Evolutionary conservation across 305 asterid species (phyloP).

Genomic region (Vinca major): DNA sequence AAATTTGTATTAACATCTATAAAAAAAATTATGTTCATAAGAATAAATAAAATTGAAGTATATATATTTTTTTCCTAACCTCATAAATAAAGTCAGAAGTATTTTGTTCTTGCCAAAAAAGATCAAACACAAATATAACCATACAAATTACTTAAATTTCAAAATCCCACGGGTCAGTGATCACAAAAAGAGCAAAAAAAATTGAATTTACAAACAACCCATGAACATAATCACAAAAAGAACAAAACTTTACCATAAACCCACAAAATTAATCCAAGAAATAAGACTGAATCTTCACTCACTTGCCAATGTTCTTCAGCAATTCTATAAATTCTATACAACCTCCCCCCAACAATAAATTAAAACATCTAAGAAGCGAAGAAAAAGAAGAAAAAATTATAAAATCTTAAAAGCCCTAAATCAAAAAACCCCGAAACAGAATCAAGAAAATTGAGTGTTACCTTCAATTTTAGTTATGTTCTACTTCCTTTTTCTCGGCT

Average conservation of each 20-base stretch:
- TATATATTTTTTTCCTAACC: too few relatives aligned
- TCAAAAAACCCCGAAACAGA: background rate
- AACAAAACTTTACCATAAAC: background rate
- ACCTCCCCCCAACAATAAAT: background rate
- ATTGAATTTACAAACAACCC: background rate
- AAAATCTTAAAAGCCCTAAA: background rate
- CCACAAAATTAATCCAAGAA: background rate
- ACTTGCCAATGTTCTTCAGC: background rate
- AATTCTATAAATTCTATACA: background rate
- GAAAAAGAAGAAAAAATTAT: background rate
- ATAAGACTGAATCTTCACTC: background rate
- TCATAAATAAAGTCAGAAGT: too few relatives aligned
- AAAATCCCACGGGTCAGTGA: too few relatives aligned
- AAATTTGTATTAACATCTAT: too few relatives aligned
- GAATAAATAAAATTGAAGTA: too few relatives aligned
- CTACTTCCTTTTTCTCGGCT: too few relatives aligned
- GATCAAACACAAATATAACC: background rate
- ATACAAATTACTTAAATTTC: too few relatives aligned
- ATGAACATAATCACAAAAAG: background rate
- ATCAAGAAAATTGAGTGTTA: background rate
- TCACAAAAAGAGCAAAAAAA: background rate
- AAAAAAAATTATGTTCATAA: too few relatives aligned
- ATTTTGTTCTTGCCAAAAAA: too few relatives aligned
- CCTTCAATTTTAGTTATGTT: background rate
- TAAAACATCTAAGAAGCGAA: background rate